A percentile compares a stretch with the other conserved stretches of the same genome.
Evolutionary conservation across 169 alveolate species (phyloP).

Genomic region (Eimeria praecox): DNA sequence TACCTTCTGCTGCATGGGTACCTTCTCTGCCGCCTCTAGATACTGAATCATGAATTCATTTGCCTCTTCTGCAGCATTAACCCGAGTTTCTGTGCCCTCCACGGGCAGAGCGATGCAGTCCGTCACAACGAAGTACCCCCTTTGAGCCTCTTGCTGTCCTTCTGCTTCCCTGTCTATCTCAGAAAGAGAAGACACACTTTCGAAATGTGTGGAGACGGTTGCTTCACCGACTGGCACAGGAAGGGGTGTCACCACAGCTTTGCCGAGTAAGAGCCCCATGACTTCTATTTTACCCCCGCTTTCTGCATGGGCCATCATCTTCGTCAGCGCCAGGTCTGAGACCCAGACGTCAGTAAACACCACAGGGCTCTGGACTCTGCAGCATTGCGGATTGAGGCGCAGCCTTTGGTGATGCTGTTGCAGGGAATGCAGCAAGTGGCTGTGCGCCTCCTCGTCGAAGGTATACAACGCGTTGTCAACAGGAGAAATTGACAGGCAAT

Average conservation of each 20-base stretch:
- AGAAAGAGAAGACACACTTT: background rate
- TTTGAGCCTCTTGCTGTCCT: background rate
- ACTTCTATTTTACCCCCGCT: constrained; percentile 93
- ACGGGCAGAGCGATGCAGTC: constrained; percentile 95
- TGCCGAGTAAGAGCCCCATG: constrained; percentile 97
- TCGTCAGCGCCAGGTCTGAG: constrained; percentile 91
- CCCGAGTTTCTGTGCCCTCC: constrained; percentile 96
- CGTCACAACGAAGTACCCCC: constrained; percentile 89
- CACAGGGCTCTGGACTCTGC: constrained; percentile 44
- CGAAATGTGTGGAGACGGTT: background rate
- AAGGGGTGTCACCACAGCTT: constrained; percentile 80
- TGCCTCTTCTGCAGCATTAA: constrained; percentile 91
- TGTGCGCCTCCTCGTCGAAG: constrained; percentile 70
- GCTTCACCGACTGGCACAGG: background rate
- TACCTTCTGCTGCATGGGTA: constrained; percentile 84
- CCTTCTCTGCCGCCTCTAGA: constrained; percentile 70
- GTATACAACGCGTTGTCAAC: constrained; percentile 16
- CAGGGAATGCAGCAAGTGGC: constrained; percentile 56
- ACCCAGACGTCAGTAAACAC: constrained; percentile 84
- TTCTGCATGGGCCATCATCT: constrained; percentile 94
- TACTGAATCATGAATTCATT: constrained; percentile 86
- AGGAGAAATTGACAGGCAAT: background rate
- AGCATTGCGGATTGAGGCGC: constrained; percentile 23
- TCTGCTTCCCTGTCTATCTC: background rate
- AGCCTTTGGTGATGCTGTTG: constrained; percentile 69